A percentile compares a stretch with the other conserved stretches of the same genome.
Conservation (phyloP, 106 monocot species). For the Apostasia ramifera region DNA sequence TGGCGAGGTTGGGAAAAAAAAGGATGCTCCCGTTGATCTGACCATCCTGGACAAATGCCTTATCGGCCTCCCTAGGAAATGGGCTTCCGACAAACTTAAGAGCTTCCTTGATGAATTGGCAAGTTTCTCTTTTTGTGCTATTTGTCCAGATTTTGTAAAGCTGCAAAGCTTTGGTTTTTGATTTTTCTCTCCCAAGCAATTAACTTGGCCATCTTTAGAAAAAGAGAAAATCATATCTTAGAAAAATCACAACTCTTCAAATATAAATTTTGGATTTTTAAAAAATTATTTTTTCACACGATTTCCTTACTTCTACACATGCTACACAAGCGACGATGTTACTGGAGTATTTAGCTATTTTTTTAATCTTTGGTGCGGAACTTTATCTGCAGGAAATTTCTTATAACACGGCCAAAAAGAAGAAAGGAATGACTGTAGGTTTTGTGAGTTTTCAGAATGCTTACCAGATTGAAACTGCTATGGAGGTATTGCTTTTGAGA, state of each 20-base stretch:
- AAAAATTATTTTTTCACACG: too few relatives aligned
- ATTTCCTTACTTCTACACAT: neutral
- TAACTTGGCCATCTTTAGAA: too few relatives aligned
- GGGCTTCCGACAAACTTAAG: slow-evolving; percentile 52
- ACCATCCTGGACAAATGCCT: slow-evolving; percentile 67
- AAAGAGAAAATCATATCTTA: too few relatives aligned
- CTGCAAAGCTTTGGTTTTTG: neutral
- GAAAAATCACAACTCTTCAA: too few relatives aligned
- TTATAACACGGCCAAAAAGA: slow-evolving; percentile 70
- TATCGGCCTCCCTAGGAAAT: slow-evolving; percentile 65
- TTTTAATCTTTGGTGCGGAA: neutral
- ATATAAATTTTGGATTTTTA: too few relatives aligned
- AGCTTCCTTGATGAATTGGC: slow-evolving; percentile 59
- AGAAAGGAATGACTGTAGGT: slow-evolving; percentile 82
- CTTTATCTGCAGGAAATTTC: slow-evolving; percentile 47
- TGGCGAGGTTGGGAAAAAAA: neutral
- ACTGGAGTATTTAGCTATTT: neutral
- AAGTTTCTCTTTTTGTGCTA: neutral
- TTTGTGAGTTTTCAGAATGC: slow-evolving; percentile 58
- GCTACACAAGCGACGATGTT: neutral
- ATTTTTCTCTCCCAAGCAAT: neutral
- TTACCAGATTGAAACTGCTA: slow-evolving; percentile 49
- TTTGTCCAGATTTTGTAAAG: neutral
- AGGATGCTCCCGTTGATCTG: slow-evolving; percentile 17
- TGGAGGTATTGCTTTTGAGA: slow-evolving; percentile 38